Percentiles rank a stretch among this genome's conserved stretches.
These are phyloP conservation scores for Aspergillus egyptiacus DNA, from an alignment of 495 filamentous ascomycete genomes.

Conservation along the genomic window DNA sequence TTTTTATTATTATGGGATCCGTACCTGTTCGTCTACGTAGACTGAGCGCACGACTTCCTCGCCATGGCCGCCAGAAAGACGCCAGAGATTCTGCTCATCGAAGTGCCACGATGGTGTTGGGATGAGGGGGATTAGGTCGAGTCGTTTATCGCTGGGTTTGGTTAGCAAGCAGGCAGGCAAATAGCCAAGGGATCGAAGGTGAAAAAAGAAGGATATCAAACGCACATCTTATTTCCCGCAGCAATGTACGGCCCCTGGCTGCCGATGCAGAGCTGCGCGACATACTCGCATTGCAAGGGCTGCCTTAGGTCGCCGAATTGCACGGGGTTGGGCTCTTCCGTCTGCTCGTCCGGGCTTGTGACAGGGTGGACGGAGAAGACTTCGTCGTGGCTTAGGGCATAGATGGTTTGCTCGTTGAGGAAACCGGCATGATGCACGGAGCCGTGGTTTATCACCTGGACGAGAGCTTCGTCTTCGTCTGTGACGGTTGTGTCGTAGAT, in stretches of 20 bases:
- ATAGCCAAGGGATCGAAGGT: constrained; percentile 2
- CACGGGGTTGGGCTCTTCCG: constrained; percentile 43
- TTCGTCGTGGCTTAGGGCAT: constrained; percentile 75
- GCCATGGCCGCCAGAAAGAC: constrained; percentile 70
- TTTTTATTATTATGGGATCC: constrained; percentile 8
- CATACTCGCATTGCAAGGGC: constrained; percentile 71
- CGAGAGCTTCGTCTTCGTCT: constrained; percentile 81
- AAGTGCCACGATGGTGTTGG: constrained; percentile 55
- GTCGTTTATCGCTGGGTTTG: constrained; percentile 49
- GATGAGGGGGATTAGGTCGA: constrained; percentile 62
- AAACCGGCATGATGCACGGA: constrained; percentile 86
- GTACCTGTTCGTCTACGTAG: constrained; percentile 62
- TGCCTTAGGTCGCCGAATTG: constrained; percentile 74
- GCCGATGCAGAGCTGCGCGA: constrained; percentile 64
- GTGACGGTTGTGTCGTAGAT: constrained; percentile 67
- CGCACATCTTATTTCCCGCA: constrained; percentile 41
- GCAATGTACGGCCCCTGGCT: constrained; percentile 41
- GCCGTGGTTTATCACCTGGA: constrained; percentile 82
- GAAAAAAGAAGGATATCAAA: constrained; percentile 9
- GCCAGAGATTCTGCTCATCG: constrained; percentile 54
- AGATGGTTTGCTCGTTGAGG: constrained; percentile 60
- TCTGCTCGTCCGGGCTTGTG: constrained; percentile 51
- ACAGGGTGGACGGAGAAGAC: constrained; percentile 69
- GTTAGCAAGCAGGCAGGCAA: too few species aligned
- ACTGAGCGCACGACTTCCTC: constrained; percentile 79